Evolutionary conservation across 2,329 filamentous ascomycete species (phyloP), one percentile per base, ranked within the genome.

Genomic region (Clonostachys rhizophaga): DNA sequence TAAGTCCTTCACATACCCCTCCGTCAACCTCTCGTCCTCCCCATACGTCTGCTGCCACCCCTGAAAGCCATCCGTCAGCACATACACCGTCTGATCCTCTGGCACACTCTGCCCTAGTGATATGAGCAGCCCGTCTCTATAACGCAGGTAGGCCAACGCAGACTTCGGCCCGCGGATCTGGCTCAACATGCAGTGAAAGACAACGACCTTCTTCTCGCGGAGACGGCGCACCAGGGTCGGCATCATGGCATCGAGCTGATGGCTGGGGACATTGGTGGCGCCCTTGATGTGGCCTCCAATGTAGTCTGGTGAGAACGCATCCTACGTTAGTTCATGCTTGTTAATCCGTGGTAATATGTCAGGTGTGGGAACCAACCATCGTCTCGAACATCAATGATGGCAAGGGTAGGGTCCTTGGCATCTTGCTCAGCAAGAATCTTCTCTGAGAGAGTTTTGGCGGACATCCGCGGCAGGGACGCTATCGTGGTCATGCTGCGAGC

Each of bases 131-230:
- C 76, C 71, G 55, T 86, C 82, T 42, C 83, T 75, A 69, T 91
- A 87, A 35, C 87, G 73, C 50, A 91, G 56, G 65, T 96, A 97
- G 58, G 78, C 76, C 55, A 96, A 69, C 5, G 94, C 94, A 5
- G 92, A 91, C 44, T 79, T 79, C 0, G 94, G 94, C 0, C 94
- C 94, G 1, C 94, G 78, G 69, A 96, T 87, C 71, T 97, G 94
- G 55, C 87, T 92, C 47, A 97, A 73, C 16, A 89, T 87, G 68
- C 94, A 99, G 70, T 99, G 94, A 66, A 99, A 99, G 2, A 99
- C 81, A 13, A 99, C 90, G 11, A 79, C 86, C 47, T 94, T 81
- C 65, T 90, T 91, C 60, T 86, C 83, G 54, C 82, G 73, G 43
- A 96, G 78, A 40, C 79, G 83, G 48, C 89, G 83, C 12, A 95